Evolutionary conservation across 352 stramenopile genomes (phyloP).

Genomic region (Globisporangium ultimum): DNA sequence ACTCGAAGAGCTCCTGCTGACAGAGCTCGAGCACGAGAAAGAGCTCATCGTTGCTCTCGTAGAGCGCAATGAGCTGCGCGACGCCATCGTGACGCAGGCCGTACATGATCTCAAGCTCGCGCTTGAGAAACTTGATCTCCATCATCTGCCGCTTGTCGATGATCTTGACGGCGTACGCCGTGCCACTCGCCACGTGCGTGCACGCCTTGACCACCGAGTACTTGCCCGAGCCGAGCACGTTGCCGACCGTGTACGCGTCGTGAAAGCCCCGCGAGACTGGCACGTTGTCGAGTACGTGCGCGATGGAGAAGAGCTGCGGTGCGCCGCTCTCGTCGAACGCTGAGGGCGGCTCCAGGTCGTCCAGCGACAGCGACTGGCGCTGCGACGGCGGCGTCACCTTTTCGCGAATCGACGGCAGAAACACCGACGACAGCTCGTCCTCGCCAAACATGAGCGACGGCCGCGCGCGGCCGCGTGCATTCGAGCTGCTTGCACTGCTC

Average conservation of each 20-base stretch:
- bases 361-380: slow-evolving; percentile 55
- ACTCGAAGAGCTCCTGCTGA: slow-evolving; percentile 77
- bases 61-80: slow-evolving; percentile 77
- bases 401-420: slow-evolving; percentile 69
- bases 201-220: slow-evolving; percentile 78
- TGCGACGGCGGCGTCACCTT: slow-evolving; percentile 46
- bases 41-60: slow-evolving; percentile 66
- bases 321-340: slow-evolving; percentile 28
- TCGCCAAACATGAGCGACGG: slow-evolving; percentile 66
- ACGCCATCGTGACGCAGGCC: slow-evolving; percentile 67
- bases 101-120: slow-evolving; percentile 87
- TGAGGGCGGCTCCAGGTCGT: slow-evolving; percentile 35
- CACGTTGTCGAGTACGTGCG: slow-evolving; percentile 56
- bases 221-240: slow-evolving; percentile 66
- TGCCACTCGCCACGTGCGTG: slow-evolving; percentile 26
- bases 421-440: slow-evolving; percentile 47
- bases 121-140: slow-evolving; percentile 77
- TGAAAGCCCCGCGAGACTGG: slow-evolving; percentile 59
- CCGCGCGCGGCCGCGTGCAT: slow-evolving; percentile 13
- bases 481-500: background rate
- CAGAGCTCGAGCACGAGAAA: slow-evolving; percentile 85
- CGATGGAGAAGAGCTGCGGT: slow-evolving; percentile 67
- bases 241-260: slow-evolving; percentile 46
- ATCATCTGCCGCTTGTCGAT: slow-evolving; percentile 85
- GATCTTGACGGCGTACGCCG: slow-evolving; percentile 70